Percentiles rank a stretch among this genome's conserved stretches.
These are phyloP conservation scores for Diospyros kaki DNA, from an alignment of 148 eudicot genomes.

Conservation along the genomic window DNA sequence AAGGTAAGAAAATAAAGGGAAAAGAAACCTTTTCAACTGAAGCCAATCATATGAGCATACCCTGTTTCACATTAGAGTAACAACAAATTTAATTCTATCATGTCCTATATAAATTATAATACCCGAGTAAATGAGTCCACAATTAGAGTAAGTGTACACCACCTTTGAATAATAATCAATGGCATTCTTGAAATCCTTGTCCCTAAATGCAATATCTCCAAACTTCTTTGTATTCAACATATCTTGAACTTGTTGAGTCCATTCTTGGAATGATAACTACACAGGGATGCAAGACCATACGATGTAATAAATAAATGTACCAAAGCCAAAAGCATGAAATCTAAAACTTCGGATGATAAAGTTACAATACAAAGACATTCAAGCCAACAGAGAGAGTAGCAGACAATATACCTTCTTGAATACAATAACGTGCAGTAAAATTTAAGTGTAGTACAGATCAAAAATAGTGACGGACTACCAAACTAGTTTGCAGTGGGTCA, in stretches of 20 bases:
- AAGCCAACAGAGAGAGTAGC: too few relatives aligned
- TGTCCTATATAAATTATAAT: neutral
- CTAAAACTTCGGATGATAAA: neutral
- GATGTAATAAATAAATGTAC: conserved; percentile 1
- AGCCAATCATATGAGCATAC: neutral
- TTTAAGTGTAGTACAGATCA: too few relatives aligned
- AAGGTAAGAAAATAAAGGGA: neutral
- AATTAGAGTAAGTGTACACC: conserved; percentile 8
- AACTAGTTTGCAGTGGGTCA: neutral
- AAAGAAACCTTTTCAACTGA: neutral
- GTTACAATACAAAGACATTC: too few relatives aligned
- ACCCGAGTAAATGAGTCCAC: conserved; percentile 3
- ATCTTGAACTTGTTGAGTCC: conserved; percentile 99
- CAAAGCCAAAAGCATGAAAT: neutral
- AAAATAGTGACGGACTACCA: too few relatives aligned
- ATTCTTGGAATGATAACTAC: conserved; percentile 97
- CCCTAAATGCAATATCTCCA: conserved; percentile 91
- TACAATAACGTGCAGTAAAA: too few relatives aligned
- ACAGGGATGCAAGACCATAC: neutral
- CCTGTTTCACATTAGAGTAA: neutral
- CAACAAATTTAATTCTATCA: neutral
- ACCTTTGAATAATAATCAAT: conserved; percentile 88
- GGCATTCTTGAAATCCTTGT: conserved; percentile 83
- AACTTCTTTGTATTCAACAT: conserved; percentile 79
- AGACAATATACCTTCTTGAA: too few relatives aligned